Conservation (phyloP, 768 basidiomycete genomes). For the Tulasnella sp. region DNA sequence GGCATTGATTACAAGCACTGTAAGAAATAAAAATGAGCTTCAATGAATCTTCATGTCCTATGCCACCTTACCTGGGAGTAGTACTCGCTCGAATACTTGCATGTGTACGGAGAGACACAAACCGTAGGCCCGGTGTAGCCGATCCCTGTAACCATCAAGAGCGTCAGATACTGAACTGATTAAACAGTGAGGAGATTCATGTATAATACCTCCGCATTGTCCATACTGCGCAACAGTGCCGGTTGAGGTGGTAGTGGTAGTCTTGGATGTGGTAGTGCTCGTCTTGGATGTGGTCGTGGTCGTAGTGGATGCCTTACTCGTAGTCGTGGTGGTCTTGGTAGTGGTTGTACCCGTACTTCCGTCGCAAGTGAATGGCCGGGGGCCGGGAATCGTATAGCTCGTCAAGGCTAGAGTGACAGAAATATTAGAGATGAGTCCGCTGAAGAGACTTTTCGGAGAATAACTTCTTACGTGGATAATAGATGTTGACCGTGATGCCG, state of each 20-base stretch:
- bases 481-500: not conserved
- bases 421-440: not conserved
- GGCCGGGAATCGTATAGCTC: constrained; percentile 22
- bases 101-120: not conserved
- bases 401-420: constrained; percentile 15
- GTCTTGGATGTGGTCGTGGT: not conserved
- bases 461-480: not conserved
- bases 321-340: not conserved
- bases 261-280: not conserved
- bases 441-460: not conserved
- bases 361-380: not conserved
- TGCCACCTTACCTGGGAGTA: not conserved
- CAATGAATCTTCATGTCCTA: not conserved
- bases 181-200: no score
- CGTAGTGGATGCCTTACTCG: not conserved
- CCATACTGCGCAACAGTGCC: not conserved
- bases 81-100: not conserved
- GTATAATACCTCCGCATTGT: not conserved
- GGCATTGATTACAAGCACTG: not conserved
- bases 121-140: not conserved
- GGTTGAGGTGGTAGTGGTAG: not conserved
- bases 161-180: not conserved
- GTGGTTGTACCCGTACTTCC: not conserved
- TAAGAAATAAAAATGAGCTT: not conserved
- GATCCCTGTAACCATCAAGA: not conserved